Base-by-base conservation (phyloP, 768 basidiomycete genomes). In the Leucogyrophana mollusca region DNA sequence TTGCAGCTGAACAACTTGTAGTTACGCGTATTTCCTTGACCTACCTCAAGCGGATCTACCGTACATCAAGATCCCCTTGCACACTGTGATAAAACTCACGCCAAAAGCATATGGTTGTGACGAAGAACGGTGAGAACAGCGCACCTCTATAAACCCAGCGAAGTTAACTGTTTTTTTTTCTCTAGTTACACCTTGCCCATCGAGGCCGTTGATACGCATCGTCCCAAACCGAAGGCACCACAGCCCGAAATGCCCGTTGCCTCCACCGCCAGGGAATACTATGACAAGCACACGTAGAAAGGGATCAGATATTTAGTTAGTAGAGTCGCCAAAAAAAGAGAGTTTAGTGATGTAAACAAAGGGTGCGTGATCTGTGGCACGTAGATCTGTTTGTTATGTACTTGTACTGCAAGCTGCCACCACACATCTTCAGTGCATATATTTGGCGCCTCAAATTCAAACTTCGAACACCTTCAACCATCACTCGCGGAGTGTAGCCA, bases 41-140 rank as follows among this genome's bases (percentile, higher is more conserved):
- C 71, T 95, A 18, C 81, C 90, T 1, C 96, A 96, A 65, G 90
- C 79, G 18, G 94, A 98, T 60, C 76, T 99, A 25, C 96, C 96
- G 1, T 99, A 99, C 64, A 90, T 98, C 74, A 95, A 94, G 72
- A 94, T 97, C 37, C 94, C 94, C 1, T 67, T 95, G 46, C 96
- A 99, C 62, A 99, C 95, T 0, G 87, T 99, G 30, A 96, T 99
- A 66, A 98, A 98, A 69, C 77, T 99, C 37, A 98, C 95, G 1
- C 96, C 96, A 9, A 94, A 91, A 61, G 96, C 96, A 1, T 99
- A 98, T 64, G 96, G 96, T 32, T 98, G 95, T 71, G 94, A 98
- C 63, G 96, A 99, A 64, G 94, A 94, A 64, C 78, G 94, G 88
- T 86, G 46, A 38, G 72, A 42, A 46, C 14, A 10, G n/a, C 30